Evolutionary conservation across 176 grass and related monocot genomes (phyloP).

Genomic region (maize (Zea mays)): Zm-B73-REFERENCE-NAM-5.0 NC_050100.1:11907501-11908000

Average conservation of each 20-base stretch:
- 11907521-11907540: slow-evolving; percentile 10
- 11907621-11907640: slow-evolving; percentile 31
- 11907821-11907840: neutral
- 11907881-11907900: slow-evolving; percentile 31
- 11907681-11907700: slow-evolving; percentile 91
- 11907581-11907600: neutral
- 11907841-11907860: neutral
- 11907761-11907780: slow-evolving; percentile 89
- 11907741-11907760: slow-evolving; percentile 75
- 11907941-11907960: slow-evolving; percentile 98
- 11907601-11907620: slow-evolving; percentile 20
- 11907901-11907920: slow-evolving; percentile 81
- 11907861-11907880: slow-evolving; percentile 15
- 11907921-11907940: slow-evolving; percentile 99
- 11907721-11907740: slow-evolving; percentile 81
- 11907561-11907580: slow-evolving; percentile 12
- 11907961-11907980: slow-evolving; percentile 99
- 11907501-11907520: slow-evolving; percentile 17
- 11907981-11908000: slow-evolving; percentile 91
- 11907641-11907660: slow-evolving; percentile 81
- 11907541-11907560: neutral
- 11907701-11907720: slow-evolving; percentile 66
- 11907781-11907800: slow-evolving; percentile 30
- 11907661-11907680: slow-evolving; percentile 97
- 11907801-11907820: slow-evolving; percentile 32